Evolutionary conservation across 345 rosid genomes (phyloP).

Genomic region (Nephelium lappaceum): DNA sequence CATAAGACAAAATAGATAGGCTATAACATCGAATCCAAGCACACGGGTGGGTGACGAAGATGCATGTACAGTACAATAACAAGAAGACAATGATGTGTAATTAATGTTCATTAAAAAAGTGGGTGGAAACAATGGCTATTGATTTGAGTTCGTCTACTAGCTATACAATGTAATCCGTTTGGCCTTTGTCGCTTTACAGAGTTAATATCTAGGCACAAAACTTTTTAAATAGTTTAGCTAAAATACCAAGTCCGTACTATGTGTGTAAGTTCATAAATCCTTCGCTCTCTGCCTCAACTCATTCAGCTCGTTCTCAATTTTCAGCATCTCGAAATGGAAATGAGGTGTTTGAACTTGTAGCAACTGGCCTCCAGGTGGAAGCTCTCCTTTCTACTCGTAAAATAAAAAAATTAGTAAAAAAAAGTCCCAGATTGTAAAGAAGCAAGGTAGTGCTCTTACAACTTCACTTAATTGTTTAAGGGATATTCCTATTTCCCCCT

Average conservation of each 20-base stretch:
- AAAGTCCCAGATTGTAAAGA: not conserved
- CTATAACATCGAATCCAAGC: not conserved
- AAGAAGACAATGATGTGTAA: constrained; percentile 6
- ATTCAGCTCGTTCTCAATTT: constrained; percentile 68
- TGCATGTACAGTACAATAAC: constrained; percentile 1
- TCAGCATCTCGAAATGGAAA: constrained; percentile 53
- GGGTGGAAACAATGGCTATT: not conserved
- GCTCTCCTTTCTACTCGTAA: constrained; percentile 62
- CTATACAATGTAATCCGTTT: constrained; percentile 23
- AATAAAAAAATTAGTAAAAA: not conserved
- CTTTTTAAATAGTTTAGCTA: not conserved
- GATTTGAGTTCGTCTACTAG: constrained; percentile 10
- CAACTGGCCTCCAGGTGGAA: constrained; percentile 64
- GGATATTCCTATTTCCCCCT: too few species aligned
- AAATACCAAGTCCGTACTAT: not conserved
- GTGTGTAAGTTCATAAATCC: constrained; percentile 38
- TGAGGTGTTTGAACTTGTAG: constrained; percentile 35
- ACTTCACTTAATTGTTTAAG: too few species aligned
- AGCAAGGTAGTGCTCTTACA: not conserved
- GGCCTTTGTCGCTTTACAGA: constrained; percentile 15
- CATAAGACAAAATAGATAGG: not conserved
- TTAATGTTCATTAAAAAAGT: not conserved
- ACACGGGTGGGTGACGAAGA: not conserved
- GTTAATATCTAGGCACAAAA: not conserved
- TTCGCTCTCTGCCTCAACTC: constrained; percentile 58